Percentiles rank a stretch among this genome's conserved stretches.
These are phyloP conservation scores for Fusarium sp. DNA, from an alignment of 2,329 filamentous ascomycete species.

Conservation along the genomic window DNA sequence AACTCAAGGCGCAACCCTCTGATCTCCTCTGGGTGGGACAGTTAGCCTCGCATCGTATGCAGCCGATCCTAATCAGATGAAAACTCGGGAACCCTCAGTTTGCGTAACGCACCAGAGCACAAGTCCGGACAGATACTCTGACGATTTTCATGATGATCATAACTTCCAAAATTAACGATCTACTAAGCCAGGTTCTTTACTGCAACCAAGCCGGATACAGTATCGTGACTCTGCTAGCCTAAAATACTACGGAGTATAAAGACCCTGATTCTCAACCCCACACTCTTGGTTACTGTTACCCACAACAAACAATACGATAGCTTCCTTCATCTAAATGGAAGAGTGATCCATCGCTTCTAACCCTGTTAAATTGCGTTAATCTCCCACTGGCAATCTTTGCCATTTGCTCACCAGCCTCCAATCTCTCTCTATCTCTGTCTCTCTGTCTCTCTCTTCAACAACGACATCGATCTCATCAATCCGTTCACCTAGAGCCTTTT, in stretches of 20 bases:
- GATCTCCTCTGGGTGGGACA: slow-evolving; percentile 6
- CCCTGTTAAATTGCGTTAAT: slow-evolving; percentile 36
- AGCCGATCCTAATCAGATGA: slow-evolving; percentile 38
- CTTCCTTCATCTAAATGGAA: slow-evolving; percentile 29
- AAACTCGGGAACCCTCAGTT: slow-evolving; percentile 6
- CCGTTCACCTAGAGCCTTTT: background rate
- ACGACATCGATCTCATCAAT: slow-evolving; percentile 2
- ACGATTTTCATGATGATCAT: slow-evolving; percentile 12
- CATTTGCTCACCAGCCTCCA: background rate
- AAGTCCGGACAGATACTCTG: background rate
- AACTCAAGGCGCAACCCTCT: slow-evolving; percentile 2
- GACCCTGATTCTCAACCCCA: slow-evolving; percentile 43
- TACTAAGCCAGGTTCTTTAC: slow-evolving; percentile 14
- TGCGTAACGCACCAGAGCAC: slow-evolving; percentile 5
- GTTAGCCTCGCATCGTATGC: slow-evolving; percentile 13
- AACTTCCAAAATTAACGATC: slow-evolving; percentile 29
- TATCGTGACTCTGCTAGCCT: slow-evolving; percentile 34
- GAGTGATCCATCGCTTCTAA: slow-evolving; percentile 7
- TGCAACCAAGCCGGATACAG: slow-evolving; percentile 19
- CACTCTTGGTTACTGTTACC: slow-evolving; percentile 22
- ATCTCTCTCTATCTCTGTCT: background rate
- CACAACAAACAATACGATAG: slow-evolving; percentile 12
- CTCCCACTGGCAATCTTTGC: slow-evolving; percentile 23
- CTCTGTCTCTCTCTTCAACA: background rate
- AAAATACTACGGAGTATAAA: background rate